Percentiles rank a stretch among this genome's conserved stretches.
Evolutionary conservation across 495 filamentous ascomycete species (phyloP).

Genomic region (Penicillium desertorum): DNA sequence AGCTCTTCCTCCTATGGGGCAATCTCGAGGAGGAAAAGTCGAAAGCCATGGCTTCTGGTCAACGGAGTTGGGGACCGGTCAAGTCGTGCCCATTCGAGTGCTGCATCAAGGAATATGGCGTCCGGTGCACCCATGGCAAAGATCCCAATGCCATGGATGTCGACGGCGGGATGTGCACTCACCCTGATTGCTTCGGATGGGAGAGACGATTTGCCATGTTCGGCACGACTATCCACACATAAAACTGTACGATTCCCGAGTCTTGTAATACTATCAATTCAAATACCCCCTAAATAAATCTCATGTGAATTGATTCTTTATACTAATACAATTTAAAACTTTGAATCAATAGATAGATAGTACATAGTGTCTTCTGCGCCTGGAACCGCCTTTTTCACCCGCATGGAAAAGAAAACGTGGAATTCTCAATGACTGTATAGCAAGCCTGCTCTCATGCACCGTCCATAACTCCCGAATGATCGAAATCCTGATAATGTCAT

Average conservation of each 20-base stretch:
- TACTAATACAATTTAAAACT: constrained; percentile 13
- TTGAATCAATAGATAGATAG: constrained; percentile 5
- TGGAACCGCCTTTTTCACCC: constrained; percentile 5
- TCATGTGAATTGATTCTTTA: constrained; percentile 4
- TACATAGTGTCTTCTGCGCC: constrained; percentile 3
- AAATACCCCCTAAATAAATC: constrained; percentile 4
- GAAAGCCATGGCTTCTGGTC: constrained; percentile 14
- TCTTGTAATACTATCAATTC: background rate
- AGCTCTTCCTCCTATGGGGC: constrained; percentile 82
- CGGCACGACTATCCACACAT: constrained; percentile 44
- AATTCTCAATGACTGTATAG: constrained; percentile 3
- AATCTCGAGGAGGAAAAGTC: constrained; percentile 71
- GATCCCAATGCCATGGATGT: constrained; percentile 25
- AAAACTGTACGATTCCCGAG: background rate
- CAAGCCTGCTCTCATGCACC: constrained; percentile 14
- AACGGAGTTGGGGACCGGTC: constrained; percentile 15
- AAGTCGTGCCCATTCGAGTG: constrained; percentile 37
- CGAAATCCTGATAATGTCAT: constrained; percentile 13
- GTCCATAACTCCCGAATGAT: constrained; percentile 10
- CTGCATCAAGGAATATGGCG: constrained; percentile 56
- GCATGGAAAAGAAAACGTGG: background rate
- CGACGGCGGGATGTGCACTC: constrained; percentile 28
- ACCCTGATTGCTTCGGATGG: constrained; percentile 46
- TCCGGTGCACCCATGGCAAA: constrained; percentile 36
- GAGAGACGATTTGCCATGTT: constrained; percentile 53